These are phyloP conservation scores for Gryganskiella cystojenkinii DNA, from an alignment of 192 early-diverging fungal species.

Conservation along the genomic window DNA sequence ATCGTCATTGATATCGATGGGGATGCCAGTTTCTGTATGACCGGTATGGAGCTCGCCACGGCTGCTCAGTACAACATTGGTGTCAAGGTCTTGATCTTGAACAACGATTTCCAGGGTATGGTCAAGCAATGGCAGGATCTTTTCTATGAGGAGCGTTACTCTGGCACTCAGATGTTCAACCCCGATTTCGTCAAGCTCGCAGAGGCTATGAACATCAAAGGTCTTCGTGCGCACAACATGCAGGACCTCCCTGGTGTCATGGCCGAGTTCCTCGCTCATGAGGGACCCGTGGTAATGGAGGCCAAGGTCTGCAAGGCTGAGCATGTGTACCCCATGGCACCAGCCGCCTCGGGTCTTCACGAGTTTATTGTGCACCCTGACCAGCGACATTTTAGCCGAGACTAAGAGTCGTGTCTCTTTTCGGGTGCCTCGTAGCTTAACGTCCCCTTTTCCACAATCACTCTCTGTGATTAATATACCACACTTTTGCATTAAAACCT, in stretches of 20 bases:
- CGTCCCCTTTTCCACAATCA: background rate
- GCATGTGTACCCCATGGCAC: conserved; percentile 98
- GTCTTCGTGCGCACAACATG: conserved; percentile 83
- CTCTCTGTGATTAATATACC: background rate
- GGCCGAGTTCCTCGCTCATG: conserved; percentile 87
- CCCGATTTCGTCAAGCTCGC: conserved; percentile 99
- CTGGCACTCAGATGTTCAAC: conserved; percentile 94
- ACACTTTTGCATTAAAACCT: background rate
- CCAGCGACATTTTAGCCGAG: conserved; percentile 14
- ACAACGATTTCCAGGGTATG: conserved; percentile 99
- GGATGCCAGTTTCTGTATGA: conserved; percentile 99
- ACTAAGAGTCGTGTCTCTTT: no score
- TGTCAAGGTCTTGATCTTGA: conserved; percentile 95
- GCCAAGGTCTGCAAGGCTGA: conserved; percentile 91
- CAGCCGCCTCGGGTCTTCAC: conserved; percentile 92
- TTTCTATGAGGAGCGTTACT: conserved; percentile 98
- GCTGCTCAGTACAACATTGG: conserved; percentile 97
- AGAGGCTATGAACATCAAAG: conserved; percentile 93
- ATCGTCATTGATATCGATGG: conserved; percentile 99
- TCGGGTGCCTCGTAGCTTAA: background rate
- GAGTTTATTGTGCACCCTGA: conserved; percentile 81
- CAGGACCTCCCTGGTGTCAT: conserved; percentile 89
- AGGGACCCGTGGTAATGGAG: conserved; percentile 93
- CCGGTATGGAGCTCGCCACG: conserved; percentile 97
- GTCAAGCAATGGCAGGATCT: conserved; percentile 95